Conservation (phyloP, 176 grass and related monocot genomes). For the Avena sativa region DNA sequence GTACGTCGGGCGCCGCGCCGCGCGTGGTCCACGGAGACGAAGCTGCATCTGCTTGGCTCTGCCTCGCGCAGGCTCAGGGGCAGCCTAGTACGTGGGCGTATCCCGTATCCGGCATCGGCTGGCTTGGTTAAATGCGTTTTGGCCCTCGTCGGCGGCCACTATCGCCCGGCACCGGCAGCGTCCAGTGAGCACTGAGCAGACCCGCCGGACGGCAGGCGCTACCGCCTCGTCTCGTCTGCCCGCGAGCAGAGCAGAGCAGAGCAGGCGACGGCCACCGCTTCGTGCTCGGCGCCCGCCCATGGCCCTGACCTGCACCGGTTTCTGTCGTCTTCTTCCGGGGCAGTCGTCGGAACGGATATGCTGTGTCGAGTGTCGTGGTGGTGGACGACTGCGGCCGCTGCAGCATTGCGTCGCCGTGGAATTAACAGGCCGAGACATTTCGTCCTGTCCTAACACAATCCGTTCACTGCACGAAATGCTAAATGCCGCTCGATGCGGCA, state of each 20-base stretch:
- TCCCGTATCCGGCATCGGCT: not conserved
- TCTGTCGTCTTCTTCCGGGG: not conserved
- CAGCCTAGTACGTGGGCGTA: not conserved
- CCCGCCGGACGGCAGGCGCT: not conserved
- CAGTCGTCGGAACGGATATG: not conserved
- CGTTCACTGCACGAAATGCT: too few species aligned
- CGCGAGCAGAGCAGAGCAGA: not conserved
- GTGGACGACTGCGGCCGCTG: not conserved
- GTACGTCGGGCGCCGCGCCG: not conserved
- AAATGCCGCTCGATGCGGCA: too few species aligned
- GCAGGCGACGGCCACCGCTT: not conserved
- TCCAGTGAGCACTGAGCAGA: not conserved
- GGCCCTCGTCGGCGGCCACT: not conserved
- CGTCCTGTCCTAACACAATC: too few species aligned
- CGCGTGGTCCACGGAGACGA: not conserved
- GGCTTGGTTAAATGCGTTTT: not conserved
- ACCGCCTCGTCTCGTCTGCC: not conserved
- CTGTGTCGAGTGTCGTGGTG: not conserved
- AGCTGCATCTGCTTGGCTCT: conserved; percentile 1
- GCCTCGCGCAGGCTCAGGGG: not conserved
- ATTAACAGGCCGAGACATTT: not conserved
- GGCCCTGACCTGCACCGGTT: not conserved
- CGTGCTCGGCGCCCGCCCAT: not conserved
- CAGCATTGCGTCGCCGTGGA: not conserved
- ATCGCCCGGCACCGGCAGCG: not conserved